Base-by-base conservation (phyloP, 306 rosid species). In the Morella rubra region DNA sequence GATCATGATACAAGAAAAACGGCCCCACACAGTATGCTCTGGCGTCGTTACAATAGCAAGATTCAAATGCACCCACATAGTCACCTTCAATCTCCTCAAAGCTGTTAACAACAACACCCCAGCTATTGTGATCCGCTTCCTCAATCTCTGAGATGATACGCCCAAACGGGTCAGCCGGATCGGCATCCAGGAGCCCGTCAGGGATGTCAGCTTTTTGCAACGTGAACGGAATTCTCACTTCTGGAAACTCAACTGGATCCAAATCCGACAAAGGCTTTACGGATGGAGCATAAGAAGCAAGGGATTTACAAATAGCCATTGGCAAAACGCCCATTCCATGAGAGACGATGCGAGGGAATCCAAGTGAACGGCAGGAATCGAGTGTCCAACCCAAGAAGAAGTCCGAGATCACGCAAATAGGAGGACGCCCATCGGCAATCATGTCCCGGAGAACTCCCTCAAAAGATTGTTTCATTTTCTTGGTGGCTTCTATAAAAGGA, bases 11-110 rank as follows among this genome's bases (percentile, higher is more conserved):
- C 20, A 84, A 77, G 4, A 22, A 14, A 22, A 77, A 27, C 0
- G 85, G 81, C 12, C 85, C 85, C 9, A 74, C 71, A 7, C 82
- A 77, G 79, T 84, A 84, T 12, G 78, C 76, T 58, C 66, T 77
- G 7, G 75, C 72, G 5, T 74, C 41, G 0, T 72, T 37, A 1
- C 8, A 53, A 44, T 79, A 71, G 12, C 73, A 73, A 13, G 74
- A 69, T 50, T 84, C 84, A 3, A 75, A 66, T 7, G 65, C 52
- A 14, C 76, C 60, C 19, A 80, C 59, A 10, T 65, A 55, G 2
- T 56, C 76, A 7, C 44, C 41, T 19, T 83, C 87, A 1, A 83
- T 51, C 15, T 76, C 87, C 6, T 4, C 13, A 10, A 80, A 80
- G 65, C 71, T 84, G n/a, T 84, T 84, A 10, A 52, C 77, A 22